phyloP scores from a whole-genome alignment of 1,139 yeast species.

The Williopsis jadinii region DNA sequence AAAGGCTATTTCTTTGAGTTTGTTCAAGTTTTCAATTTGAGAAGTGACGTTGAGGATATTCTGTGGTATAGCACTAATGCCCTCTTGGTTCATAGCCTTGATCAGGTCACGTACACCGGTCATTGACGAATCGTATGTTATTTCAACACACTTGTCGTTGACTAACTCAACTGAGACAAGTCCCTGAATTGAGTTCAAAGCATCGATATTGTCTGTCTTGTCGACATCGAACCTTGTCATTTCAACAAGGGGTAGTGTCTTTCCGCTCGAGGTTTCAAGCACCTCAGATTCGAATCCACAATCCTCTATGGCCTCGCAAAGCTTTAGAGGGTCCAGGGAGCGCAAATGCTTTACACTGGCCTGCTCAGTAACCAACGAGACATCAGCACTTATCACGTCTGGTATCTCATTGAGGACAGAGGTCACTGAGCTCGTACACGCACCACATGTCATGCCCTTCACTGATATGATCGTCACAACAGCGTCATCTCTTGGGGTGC shows the following conservation, averaged over 20 bases:
- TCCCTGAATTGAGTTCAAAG: conserved; percentile 7
- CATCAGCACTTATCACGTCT: conserved; percentile 34
- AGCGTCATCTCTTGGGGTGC: conserved; percentile 25
- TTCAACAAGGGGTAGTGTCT: conserved; percentile 8
- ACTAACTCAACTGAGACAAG: conserved; percentile 10
- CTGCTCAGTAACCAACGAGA: conserved; percentile 69
- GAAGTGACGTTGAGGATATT: conserved; percentile 41
- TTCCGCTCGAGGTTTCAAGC: conserved; percentile 9
- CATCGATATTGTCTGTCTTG: conserved; percentile 3
- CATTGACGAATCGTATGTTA: conserved; percentile 30
- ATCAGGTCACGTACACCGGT: conserved; percentile 40
- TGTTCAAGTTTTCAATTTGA: conserved; percentile 64
- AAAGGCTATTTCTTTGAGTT: conserved; percentile 61
- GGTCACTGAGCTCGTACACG: conserved; percentile 67
- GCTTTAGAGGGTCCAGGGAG: conserved; percentile 26
- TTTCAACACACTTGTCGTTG: conserved; percentile 28
- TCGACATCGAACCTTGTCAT: conserved; percentile 22
- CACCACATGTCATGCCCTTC: conserved; percentile 83
- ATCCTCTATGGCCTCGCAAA: conserved; percentile 50
- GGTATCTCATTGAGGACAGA: conserved; percentile 42
- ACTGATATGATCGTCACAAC: conserved; percentile 27
- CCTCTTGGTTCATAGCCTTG: conserved; percentile 27
- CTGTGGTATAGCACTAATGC: conserved; percentile 16
- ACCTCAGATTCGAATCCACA: conserved; percentile 64
- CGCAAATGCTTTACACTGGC: conserved; percentile 50